A percentile compares a stretch with the other conserved stretches of the same genome.
phyloP scores from a whole-genome alignment of 805 yeast species.

The Starmera dryadoides region DNA sequence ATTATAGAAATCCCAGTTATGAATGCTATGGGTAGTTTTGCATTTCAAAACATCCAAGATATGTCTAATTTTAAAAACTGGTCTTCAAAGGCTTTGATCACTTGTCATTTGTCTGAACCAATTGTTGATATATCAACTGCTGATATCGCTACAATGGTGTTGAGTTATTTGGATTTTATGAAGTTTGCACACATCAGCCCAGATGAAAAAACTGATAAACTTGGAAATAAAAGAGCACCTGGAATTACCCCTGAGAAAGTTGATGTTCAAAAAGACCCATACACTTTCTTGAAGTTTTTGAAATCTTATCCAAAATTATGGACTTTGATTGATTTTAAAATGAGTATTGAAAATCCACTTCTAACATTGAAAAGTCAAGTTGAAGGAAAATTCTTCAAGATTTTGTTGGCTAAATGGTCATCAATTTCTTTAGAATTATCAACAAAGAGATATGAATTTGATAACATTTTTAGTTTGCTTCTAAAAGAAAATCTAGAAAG shows the following conservation, averaged over 20 bases:
- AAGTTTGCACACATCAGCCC: too few species aligned
- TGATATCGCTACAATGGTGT: conserved; percentile 28
- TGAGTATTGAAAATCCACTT: conserved; percentile 33
- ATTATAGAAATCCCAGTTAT: conserved; percentile 13
- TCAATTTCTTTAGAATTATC: conserved; percentile 10
- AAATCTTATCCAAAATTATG: conserved; percentile 17
- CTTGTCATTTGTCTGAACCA: conserved; percentile 35
- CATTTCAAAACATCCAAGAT: conserved; percentile 26
- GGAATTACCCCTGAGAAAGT: background rate
- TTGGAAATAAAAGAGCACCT: conserved; percentile 2
- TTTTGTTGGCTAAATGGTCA: conserved; percentile 20
- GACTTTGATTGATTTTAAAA: conserved; percentile 27
- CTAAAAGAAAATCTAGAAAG: conserved; percentile 15
- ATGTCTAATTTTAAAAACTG: conserved; percentile 13
- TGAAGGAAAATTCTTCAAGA: conserved; percentile 22
- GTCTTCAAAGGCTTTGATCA: conserved; percentile 27
- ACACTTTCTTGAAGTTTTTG: conserved; percentile 2
- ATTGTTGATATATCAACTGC: conserved; percentile 35
- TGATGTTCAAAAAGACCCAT: background rate
- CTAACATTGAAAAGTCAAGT: conserved; percentile 24
- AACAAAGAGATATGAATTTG: background rate
- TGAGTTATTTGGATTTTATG: conserved; percentile 15
- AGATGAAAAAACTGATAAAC: background rate
- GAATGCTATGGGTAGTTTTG: conserved; percentile 27
- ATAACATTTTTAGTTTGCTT: conserved; percentile 6